phyloP scores from a whole-genome alignment of 768 basidiomycete genomes.

The Dacryopinax primogenitus region DNA sequence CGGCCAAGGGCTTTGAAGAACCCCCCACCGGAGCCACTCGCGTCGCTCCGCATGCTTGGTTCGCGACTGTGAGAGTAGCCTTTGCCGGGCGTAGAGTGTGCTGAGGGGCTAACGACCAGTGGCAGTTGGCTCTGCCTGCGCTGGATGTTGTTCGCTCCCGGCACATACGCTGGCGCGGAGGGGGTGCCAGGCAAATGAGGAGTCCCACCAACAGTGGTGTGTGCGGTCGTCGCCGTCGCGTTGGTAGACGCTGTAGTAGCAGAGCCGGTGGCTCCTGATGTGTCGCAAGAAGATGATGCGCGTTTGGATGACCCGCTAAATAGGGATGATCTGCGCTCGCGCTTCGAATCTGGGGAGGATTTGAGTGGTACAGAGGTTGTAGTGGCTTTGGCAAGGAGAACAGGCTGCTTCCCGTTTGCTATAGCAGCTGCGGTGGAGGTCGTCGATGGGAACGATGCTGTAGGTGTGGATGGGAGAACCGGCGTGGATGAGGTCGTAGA shows the following conservation, averaged over 20 bases:
- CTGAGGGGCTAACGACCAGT: background rate
- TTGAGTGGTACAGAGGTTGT: background rate
- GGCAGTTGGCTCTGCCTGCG: background rate
- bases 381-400: background rate
- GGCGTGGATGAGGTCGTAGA: background rate
- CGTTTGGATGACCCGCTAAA: background rate
- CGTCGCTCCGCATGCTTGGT: background rate
- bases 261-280: background rate
- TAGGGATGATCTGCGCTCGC: background rate
- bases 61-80: background rate
- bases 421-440: background rate
- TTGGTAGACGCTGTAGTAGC: background rate
- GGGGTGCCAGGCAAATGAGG: too few relatives aligned
- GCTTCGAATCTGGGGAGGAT: background rate
- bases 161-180: too few relatives aligned
- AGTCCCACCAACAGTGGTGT: background rate
- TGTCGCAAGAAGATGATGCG: background rate
- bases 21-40: background rate
- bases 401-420: background rate
- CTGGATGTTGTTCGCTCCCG: too few relatives aligned
- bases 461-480: too few relatives aligned
- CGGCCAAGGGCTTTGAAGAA: conserved; percentile 3
- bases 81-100: background rate
- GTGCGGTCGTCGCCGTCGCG: background rate
- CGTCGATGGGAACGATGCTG: background rate